Percentiles rank a stretch among this genome's conserved stretches.
phyloP scores from a whole-genome alignment of 805 yeast genomes.

The Cyberlindnera mycetangii region DNA sequence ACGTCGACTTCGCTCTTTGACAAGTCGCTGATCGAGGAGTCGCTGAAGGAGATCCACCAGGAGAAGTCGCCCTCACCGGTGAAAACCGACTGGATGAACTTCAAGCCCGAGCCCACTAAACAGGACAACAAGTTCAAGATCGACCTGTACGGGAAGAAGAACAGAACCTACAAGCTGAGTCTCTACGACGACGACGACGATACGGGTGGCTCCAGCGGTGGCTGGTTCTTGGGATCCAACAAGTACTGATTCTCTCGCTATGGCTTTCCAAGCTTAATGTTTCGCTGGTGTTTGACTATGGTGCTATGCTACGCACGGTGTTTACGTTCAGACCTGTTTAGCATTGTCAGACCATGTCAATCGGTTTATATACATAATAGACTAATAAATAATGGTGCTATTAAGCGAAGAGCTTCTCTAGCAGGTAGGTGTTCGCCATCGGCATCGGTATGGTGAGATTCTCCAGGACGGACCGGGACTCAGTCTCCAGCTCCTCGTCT shows the following conservation, averaged over 20 bases:
- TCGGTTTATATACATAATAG: too few relatives aligned
- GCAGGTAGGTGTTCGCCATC: constrained; percentile 5
- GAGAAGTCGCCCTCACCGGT: constrained; percentile 1
- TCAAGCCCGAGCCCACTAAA: constrained; percentile 1
- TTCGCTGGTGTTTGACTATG: not conserved
- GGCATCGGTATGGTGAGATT: constrained; percentile 9
- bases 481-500: constrained; percentile 13
- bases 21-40: constrained; percentile 24
- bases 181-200: constrained; percentile 22
- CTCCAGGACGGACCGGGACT: constrained; percentile 13
- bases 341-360: too few relatives aligned
- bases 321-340: too few relatives aligned
- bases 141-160: constrained; percentile 28
- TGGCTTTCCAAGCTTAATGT: too few relatives aligned
- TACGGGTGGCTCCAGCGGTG: constrained; percentile 7
- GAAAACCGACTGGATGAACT: constrained; percentile 5
- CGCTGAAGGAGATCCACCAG: constrained; percentile 17
- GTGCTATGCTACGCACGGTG: too few relatives aligned
- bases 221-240: constrained; percentile 29
- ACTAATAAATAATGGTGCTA: not conserved
- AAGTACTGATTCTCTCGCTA: constrained; percentile 16
- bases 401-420: constrained; percentile 10
- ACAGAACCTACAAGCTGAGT: constrained; percentile 22
- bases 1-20: constrained; percentile 18
- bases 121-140: constrained; percentile 21